Base-by-base conservation (phyloP, 2,329 filamentous ascomycete genomes). In the Leptoxyphium fumago region DNA sequence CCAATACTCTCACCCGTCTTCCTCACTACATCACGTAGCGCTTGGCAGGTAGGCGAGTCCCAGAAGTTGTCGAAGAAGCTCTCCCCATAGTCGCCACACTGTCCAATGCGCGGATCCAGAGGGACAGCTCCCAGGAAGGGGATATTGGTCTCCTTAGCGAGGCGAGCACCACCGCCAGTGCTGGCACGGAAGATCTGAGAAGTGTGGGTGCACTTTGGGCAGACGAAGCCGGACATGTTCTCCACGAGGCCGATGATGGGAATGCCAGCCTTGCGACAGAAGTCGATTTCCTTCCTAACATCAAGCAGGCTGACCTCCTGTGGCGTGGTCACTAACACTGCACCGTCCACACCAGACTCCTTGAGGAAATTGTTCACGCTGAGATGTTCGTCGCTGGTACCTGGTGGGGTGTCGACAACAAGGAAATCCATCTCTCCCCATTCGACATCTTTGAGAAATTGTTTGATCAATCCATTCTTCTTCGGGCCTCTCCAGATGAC, bases 181-280 rank as follows among this genome's bases (percentile, higher is more conserved):
- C 84, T 93, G 10, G 91, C 80, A 53, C 78, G 75, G 69, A 98
- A 98, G 41, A 98, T 94, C 61, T 94, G 78, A 55, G 71, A 75
- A 55, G 77, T 71, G 44, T 87, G 79, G 44, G 78, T 84, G 64
- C 91, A 98, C 45, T 84, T 89, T 9, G 88, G 88, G 59, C 91
- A 98, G 43, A 98, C 88, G 55, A 96, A 98, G 2, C 87, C 86
- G 46, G 81, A 85, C 91, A 98, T 98, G 60, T 98, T 98, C 70
- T 98, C 91, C 13, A 94, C 91, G 36, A 98, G 70, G 0, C 91
- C 91, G 2, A 98, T 64, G 6, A 98, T 77, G 40, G 72, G 75
- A 52, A 98, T 96, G 3, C 84, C 86, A 0, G 91, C 91, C 66
- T 98, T 98, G 46, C 80, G 74, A 65, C 93, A 98, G 59, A 98